These are phyloP conservation scores for Lycium ferocissimum DNA, from an alignment of 257 asterid genomes.

Conservation along the genomic window DNA sequence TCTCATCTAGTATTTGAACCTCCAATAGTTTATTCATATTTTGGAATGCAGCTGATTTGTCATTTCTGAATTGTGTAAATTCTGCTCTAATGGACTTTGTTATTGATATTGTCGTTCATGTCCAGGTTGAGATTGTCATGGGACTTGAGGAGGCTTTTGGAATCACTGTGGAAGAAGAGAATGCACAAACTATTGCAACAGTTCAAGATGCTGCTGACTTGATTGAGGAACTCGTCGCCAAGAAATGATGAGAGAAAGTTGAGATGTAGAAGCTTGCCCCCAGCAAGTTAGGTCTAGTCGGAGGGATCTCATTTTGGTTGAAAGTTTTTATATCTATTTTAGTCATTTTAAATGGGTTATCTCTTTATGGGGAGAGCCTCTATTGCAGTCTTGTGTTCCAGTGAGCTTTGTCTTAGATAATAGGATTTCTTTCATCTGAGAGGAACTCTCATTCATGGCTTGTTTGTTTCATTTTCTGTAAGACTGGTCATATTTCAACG, in stretches of 20 bases:
- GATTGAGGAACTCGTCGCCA: constrained; percentile 70
- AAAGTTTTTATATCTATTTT: constrained; percentile 28
- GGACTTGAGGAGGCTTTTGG: constrained; percentile 96
- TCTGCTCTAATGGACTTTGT: background rate
- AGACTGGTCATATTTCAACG: constrained; percentile 6
- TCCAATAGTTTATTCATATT: background rate
- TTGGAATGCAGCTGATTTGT: background rate
- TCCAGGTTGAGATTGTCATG: constrained; percentile 91
- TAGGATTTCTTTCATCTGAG: constrained; percentile 27
- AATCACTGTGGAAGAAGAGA: constrained; percentile 87
- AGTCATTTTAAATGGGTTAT: background rate
- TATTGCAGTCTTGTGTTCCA: constrained; percentile 25
- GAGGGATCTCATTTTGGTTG: constrained; percentile 36
- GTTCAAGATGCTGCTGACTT: constrained; percentile 94
- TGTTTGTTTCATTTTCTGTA: constrained; percentile 17
- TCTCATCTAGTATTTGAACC: background rate
- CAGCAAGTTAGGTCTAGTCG: constrained; percentile 28
- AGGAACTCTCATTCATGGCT: constrained; percentile 22
- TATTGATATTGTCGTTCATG: background rate
- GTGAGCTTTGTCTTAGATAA: constrained; percentile 23
- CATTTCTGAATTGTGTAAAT: background rate
- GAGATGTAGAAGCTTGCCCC: constrained; percentile 24
- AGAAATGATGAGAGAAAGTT: constrained; percentile 46
- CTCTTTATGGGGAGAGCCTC: background rate
- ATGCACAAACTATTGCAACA: constrained; percentile 79